phyloP scores from a whole-genome alignment of 108 stramenopile species.

The Cyclostephanos invisitatus region DNA sequence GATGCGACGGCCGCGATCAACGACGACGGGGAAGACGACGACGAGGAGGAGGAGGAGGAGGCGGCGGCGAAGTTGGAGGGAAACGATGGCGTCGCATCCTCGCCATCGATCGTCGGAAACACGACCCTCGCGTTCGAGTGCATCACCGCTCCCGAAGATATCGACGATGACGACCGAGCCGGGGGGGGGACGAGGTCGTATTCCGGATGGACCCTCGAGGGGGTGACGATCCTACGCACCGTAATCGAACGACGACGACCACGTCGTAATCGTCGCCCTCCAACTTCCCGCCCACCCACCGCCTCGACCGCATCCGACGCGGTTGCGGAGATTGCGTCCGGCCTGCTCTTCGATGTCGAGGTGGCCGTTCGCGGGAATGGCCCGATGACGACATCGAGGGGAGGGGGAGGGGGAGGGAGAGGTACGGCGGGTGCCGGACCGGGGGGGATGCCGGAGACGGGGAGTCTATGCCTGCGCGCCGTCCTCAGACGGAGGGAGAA shows the following conservation, averaged over 20 bases:
- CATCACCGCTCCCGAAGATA: neutral
- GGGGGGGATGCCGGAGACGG: constrained; percentile 29
- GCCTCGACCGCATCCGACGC: constrained; percentile 1
- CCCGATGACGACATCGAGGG: neutral
- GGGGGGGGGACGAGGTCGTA: neutral
- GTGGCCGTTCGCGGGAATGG: constrained; percentile 43
- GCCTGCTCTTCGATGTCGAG: constrained; percentile 42
- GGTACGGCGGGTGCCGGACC: too few relatives aligned
- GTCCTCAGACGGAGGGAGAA: too few relatives aligned
- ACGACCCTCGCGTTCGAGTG: constrained; percentile 35
- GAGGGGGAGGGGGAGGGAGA: constrained; percentile 3
- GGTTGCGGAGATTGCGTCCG: constrained; percentile 2
- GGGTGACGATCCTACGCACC: constrained; percentile 29
- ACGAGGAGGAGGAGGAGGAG: constrained; percentile 2
- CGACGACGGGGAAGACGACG: constrained; percentile 2
- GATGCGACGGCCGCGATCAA: neutral
- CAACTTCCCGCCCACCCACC: neutral
- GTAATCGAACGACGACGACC: constrained; percentile 25
- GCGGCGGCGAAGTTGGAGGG: neutral
- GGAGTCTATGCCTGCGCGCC: neutral
- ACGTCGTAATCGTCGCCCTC: too few relatives aligned
- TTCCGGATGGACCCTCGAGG: constrained; percentile 33
- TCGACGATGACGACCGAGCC: too few relatives aligned
- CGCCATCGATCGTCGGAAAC: constrained; percentile 9
- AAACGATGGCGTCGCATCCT: constrained; percentile 1